These are phyloP conservation scores for Lactarius trivialis DNA, from an alignment of 768 basidiomycete genomes.

Conservation along the genomic window DNA sequence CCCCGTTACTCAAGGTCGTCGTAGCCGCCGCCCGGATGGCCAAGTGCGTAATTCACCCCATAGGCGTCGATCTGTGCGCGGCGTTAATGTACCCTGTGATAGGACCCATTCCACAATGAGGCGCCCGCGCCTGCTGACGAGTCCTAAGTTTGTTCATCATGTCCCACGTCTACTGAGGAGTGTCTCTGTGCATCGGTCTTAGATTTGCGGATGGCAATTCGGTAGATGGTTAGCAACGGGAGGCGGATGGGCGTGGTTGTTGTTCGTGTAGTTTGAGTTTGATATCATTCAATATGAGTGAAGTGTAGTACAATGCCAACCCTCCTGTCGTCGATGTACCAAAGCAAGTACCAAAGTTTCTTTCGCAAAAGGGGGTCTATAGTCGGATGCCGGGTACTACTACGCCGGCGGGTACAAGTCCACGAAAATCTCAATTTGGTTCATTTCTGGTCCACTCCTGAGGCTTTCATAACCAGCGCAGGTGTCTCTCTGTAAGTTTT, in stretches of 20 bases:
- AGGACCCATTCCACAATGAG: constrained; percentile 1
- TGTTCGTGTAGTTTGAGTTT: neutral
- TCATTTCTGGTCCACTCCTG: too few species aligned
- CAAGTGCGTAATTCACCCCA: neutral
- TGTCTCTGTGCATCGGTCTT: neutral
- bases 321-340: too few species aligned
- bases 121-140: neutral
- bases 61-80: neutral
- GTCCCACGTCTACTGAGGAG: neutral
- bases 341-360: too few species aligned
- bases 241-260: neutral
- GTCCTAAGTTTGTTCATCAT: neutral
- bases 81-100: neutral
- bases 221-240: neutral
- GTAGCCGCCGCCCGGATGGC: constrained; percentile 3
- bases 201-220: too few species aligned
- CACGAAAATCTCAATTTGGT: too few species aligned
- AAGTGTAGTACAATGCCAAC: too few species aligned
- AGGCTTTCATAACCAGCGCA: too few species aligned
- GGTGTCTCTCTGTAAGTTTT: too few species aligned
- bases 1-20: neutral
- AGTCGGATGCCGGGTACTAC: too few species aligned
- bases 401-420: too few species aligned
- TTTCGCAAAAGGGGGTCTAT: too few species aligned
- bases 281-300: too few species aligned